Conservation (phyloP, 345 rosid species). For the Bruguiera parviflora region DNA sequence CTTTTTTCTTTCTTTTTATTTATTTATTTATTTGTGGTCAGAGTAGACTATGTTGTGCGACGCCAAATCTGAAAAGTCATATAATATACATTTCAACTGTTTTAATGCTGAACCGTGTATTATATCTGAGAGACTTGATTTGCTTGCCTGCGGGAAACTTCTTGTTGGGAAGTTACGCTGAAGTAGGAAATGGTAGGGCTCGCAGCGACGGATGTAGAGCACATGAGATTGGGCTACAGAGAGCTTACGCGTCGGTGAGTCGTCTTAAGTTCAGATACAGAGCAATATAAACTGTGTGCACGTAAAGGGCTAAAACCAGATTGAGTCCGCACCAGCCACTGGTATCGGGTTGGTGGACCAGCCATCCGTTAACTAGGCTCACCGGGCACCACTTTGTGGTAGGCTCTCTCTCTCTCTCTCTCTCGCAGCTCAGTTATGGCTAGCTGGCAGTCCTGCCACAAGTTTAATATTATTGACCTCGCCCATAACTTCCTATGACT, state of each 20-base stretch:
- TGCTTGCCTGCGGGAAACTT: too few species aligned
- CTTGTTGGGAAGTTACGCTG: neutral
- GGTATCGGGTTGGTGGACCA: too few species aligned
- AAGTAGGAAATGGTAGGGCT: slow-evolving; percentile 8
- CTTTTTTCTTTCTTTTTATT: too few species aligned
- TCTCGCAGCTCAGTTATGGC: slow-evolving; percentile 7
- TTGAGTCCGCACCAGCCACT: too few species aligned
- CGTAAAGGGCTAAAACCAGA: too few species aligned
- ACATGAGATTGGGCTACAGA: slow-evolving; percentile 20
- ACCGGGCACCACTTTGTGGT: neutral
- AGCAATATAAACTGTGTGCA: neutral
- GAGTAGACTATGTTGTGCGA: too few species aligned
- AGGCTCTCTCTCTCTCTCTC: neutral
- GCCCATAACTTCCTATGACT: slow-evolving; percentile 23
- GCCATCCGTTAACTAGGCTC: neutral
- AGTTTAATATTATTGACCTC: slow-evolving; percentile 6
- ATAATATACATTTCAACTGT: too few species aligned
- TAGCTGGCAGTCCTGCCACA: slow-evolving; percentile 26
- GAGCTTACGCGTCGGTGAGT: neutral
- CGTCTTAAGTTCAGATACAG: neutral
- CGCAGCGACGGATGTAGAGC: neutral
- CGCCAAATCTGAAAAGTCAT: too few species aligned
- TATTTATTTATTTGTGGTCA: too few species aligned
- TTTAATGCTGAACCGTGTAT: too few species aligned
- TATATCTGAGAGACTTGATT: too few species aligned